phyloP scores from a whole-genome alignment of 2,329 filamentous ascomycete genomes.

The Colletotrichum siamense region DNA sequence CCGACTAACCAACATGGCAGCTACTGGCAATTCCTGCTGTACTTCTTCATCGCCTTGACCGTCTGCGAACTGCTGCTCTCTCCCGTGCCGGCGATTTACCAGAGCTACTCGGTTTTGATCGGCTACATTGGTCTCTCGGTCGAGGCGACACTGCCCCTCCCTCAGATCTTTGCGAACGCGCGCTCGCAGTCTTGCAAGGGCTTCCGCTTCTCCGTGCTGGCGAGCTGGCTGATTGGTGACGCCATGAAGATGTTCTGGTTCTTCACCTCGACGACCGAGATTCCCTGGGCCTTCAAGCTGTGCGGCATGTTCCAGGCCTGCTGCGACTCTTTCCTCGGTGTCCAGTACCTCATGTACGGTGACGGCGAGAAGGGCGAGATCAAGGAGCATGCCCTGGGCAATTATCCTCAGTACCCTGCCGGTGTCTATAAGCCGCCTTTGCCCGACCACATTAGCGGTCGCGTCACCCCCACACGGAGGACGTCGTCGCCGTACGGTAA shows the following conservation, averaged over 20 bases:
- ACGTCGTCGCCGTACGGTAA: slow-evolving; percentile 33
- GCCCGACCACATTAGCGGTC: slow-evolving; percentile 36
- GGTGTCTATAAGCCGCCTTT: slow-evolving; percentile 36
- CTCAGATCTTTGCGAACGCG: slow-evolving; percentile 77
- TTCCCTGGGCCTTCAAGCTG: slow-evolving; percentile 81
- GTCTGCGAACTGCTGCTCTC: slow-evolving; percentile 72
- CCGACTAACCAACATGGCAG: slow-evolving; percentile 37
- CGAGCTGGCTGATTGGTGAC: slow-evolving; percentile 81
- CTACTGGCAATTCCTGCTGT: slow-evolving; percentile 81
- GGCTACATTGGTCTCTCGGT: slow-evolving; percentile 79
- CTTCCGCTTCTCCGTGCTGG: slow-evolving; percentile 77
- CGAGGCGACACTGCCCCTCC: slow-evolving; percentile 82
- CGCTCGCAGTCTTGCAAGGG: slow-evolving; percentile 75
- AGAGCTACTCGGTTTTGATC: slow-evolving; percentile 69
- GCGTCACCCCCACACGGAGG: slow-evolving; percentile 43
- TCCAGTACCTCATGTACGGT: slow-evolving; percentile 77
- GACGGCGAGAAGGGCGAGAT: slow-evolving; percentile 45
- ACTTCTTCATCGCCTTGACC: slow-evolving; percentile 66
- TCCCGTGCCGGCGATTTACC: slow-evolving; percentile 61
- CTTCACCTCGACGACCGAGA: slow-evolving; percentile 71
- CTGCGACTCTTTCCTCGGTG: slow-evolving; percentile 76
- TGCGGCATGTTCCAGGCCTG: slow-evolving; percentile 82
- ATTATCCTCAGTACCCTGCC: slow-evolving; percentile 29
- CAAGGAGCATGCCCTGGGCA: slow-evolving; percentile 43
- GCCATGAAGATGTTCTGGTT: slow-evolving; percentile 90